Evolutionary conservation across 352 stramenopile genomes (phyloP).

Genomic region (Globisporangium cystogenes): DNA sequence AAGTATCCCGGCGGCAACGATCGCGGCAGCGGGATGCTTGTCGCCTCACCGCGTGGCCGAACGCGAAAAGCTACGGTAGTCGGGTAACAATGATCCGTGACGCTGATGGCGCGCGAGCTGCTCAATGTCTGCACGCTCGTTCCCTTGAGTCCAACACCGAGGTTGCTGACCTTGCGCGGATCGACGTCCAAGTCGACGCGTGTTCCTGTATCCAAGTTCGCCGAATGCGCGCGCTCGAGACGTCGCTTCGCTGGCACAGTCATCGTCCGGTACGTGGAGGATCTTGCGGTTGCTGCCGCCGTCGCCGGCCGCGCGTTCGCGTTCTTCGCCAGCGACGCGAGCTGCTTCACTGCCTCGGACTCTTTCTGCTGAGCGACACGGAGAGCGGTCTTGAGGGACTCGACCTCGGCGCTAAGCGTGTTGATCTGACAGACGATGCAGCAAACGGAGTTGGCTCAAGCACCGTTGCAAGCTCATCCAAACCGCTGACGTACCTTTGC

Average conservation of each 20-base stretch:
- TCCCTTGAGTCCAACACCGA: slow-evolving; percentile 2
- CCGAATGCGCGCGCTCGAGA: slow-evolving; percentile 2
- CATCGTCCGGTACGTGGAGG: background rate
- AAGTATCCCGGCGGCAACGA: slow-evolving; percentile 11
- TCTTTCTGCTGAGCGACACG: slow-evolving; percentile 34
- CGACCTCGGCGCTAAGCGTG: slow-evolving; percentile 31
- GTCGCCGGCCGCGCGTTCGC: background rate
- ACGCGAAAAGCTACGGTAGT: slow-evolving; percentile 4
- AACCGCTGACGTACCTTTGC: slow-evolving; percentile 26
- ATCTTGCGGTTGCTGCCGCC: background rate
- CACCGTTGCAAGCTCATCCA: no score
- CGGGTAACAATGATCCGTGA: background rate
- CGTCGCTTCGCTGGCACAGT: slow-evolving; percentile 3
- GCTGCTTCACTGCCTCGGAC: slow-evolving; percentile 33
- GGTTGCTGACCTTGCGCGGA: background rate
- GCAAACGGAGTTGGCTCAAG: no score
- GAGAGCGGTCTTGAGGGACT: slow-evolving; percentile 24
- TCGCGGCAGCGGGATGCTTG: slow-evolving; percentile 31
- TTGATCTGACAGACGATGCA: slow-evolving; percentile 39
- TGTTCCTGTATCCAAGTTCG: background rate
- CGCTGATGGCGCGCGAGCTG: background rate
- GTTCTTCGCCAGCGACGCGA: slow-evolving; percentile 26
- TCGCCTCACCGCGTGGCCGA: slow-evolving; percentile 20
- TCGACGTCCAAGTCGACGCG: background rate
- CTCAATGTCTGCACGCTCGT: background rate